A percentile compares a stretch with the other conserved stretches of the same genome.
Conservation (phyloP, 345 rosid genomes). For the Corymbia maculata region DNA sequence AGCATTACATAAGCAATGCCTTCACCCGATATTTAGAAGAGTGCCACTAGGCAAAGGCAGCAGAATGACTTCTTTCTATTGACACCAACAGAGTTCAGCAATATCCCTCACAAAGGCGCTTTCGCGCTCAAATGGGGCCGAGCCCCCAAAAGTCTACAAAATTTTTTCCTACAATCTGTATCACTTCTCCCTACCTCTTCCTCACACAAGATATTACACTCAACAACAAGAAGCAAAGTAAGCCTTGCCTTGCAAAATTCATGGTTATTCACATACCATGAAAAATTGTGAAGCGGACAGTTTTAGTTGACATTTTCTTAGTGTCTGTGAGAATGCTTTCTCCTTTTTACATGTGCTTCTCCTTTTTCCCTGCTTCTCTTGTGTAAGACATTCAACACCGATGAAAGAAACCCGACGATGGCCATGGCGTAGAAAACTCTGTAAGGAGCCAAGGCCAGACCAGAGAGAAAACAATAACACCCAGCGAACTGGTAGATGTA, state of each 20-base stretch:
- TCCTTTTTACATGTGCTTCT: conserved; percentile 41
- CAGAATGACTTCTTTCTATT: not conserved
- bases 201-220: not conserved
- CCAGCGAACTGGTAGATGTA: conserved; percentile 56
- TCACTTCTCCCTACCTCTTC: not conserved
- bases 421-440: conserved; percentile 73
- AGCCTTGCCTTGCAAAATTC: not conserved
- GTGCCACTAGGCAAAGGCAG: not conserved
- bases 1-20: not conserved
- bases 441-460: conserved; percentile 72
- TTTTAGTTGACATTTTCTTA: conserved; percentile 7
- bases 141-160: not conserved
- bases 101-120: not conserved
- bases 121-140: not conserved
- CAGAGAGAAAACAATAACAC: conserved; percentile 56
- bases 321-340: conserved; percentile 77
- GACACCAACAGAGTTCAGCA: not conserved
- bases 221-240: not conserved
- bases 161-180: not conserved
- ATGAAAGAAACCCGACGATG: conserved; percentile 48
- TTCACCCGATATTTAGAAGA: not conserved
- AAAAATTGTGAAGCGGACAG: not conserved
- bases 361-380: conserved; percentile 37
- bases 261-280: not conserved
- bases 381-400: conserved; percentile 35